Evolutionary conservation across 2,329 filamentous ascomycete species (phyloP).

Genomic region (Pestalotiopsis sp.): DNA sequence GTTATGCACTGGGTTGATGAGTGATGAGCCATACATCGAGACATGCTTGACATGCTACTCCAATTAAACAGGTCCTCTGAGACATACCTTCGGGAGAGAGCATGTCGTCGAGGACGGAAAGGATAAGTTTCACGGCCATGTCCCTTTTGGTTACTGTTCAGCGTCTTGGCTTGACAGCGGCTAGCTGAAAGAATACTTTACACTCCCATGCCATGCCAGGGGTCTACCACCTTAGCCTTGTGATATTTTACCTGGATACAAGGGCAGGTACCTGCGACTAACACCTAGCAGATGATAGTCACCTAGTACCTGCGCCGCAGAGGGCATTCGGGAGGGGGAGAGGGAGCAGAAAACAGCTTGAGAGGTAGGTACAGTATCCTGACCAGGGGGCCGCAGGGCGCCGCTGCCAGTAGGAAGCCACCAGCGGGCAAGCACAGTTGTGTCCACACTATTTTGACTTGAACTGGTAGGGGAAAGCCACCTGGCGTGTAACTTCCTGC

Average conservation of each 20-base stretch:
- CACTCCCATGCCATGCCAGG: background rate
- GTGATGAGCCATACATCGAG: background rate
- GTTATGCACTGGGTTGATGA: background rate
- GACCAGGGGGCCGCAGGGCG: background rate
- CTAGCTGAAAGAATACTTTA: conserved; percentile 3
- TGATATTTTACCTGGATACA: background rate
- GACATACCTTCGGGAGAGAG: background rate
- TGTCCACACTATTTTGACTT: background rate
- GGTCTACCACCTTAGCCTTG: background rate
- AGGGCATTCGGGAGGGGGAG: background rate
- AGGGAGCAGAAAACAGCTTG: background rate
- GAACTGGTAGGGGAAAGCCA: background rate
- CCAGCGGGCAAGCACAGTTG: background rate
- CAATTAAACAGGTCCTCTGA: background rate
- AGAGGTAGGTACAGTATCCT: background rate
- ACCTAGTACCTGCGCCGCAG: too few species aligned
- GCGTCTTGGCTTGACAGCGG: conserved; percentile 11
- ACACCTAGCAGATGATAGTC: too few species aligned
- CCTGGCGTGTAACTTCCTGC: background rate
- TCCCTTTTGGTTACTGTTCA: background rate
- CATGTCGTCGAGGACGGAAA: conserved; percentile 1
- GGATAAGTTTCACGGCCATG: background rate
- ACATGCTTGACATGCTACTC: background rate
- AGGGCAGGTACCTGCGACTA: too few species aligned
- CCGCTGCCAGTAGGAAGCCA: background rate